Conservation (phyloP, 192 early-diverging fungal species). For the Rhizoclosmatium globosum region DNA sequence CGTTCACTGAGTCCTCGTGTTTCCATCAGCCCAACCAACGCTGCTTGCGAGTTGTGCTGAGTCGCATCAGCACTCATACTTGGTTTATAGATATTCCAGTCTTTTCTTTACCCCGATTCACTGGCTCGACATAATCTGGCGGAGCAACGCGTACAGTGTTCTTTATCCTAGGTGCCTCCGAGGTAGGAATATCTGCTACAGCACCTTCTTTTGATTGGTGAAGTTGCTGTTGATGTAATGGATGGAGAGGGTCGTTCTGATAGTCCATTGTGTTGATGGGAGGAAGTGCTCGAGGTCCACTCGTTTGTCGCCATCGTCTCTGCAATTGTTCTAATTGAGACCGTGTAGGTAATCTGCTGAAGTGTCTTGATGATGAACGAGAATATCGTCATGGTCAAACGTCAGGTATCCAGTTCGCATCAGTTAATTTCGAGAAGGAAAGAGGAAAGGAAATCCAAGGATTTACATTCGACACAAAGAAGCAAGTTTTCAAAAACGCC, state of each 20-base stretch:
- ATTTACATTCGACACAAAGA: background rate
- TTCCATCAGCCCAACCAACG: slow-evolving; percentile 8
- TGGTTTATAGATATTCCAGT: background rate
- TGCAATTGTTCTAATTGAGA: background rate
- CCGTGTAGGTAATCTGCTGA: background rate
- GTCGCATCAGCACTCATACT: background rate
- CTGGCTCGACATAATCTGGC: background rate
- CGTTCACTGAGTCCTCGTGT: background rate
- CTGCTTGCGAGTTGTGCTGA: background rate
- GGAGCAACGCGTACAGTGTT: background rate
- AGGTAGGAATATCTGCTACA: background rate
- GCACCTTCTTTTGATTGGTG: background rate
- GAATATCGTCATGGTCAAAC: slow-evolving; percentile 23
- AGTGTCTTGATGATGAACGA: background rate
- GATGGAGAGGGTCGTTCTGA: background rate
- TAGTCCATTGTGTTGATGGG: background rate
- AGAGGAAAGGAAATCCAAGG: background rate
- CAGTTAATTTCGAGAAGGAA: background rate
- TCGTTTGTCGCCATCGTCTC: background rate
- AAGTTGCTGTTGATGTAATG: background rate
- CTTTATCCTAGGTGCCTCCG: background rate
- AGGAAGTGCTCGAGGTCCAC: background rate
- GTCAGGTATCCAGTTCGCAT: slow-evolving; percentile 24
- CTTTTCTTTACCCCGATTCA: background rate
- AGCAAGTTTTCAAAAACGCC: background rate